Base-by-base conservation (phyloP, 2,329 filamentous ascomycete species). In the Beauveria sp. region DNA sequence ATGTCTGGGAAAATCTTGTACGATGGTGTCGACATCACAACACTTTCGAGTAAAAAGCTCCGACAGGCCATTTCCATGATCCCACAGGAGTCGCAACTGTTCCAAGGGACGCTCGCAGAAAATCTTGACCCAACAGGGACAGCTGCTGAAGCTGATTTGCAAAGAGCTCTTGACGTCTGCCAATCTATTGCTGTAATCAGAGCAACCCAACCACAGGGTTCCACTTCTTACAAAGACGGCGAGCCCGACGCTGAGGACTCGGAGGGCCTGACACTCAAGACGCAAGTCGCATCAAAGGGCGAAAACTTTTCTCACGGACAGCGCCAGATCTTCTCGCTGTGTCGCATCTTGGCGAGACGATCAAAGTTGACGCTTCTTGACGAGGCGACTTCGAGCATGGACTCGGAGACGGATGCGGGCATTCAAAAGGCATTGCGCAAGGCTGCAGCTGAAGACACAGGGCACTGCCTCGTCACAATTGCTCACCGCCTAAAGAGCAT, bases 111-210 rank as follows among this genome's bases (percentile, higher is more conserved):
- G 9, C 75, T 83, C 7, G 72, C 73, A 53, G 79, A 78, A 8
- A 83, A 90, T 67, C 79, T 91, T 14, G 88, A 91, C 69, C 84
- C 88, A 0, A 85, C 86, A 42, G 78, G 80, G 43, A 76, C 80
- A 43, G 77, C 86, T 31, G 75, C 79, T 0, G 80, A 83, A 56
- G 73, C 73, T 1, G 77, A 80, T 46, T 76, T 90, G 0, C 76
- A 80, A 31, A 82, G 80, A 63, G 87, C 85, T 0, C 76, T 91
- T 5, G 78, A 82, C 34, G 82, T 85, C 48, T 88, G 88, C 65
- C 80, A 83, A 66, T 79, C 86, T 12, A 79, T 87, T 48, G 81
- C 80, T 2, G 81, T 77, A 16, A 80, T 82, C 68, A 75, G 75
- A 18, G 74, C 74, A 61, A 67, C 70, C 20, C 74, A 74, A 38